Percentiles rank a stretch among this genome's conserved stretches.
phyloP scores from a whole-genome alignment of 1,139 yeast genomes.

The Ogataea hybrid region DNA sequence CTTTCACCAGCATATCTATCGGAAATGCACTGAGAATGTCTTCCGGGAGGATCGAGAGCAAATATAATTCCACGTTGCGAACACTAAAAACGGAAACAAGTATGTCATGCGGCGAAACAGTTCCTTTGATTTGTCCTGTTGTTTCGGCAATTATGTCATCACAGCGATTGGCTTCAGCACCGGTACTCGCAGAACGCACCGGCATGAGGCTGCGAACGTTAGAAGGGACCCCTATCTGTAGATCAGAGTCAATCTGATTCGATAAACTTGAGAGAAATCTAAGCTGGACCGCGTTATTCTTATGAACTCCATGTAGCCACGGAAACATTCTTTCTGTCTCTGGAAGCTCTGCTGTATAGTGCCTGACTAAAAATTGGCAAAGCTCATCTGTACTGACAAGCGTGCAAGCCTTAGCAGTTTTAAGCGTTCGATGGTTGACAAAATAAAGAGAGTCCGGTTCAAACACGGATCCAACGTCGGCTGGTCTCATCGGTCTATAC shows the following conservation, averaged over 20 bases:
- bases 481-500: conserved; percentile 5
- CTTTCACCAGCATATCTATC: conserved; percentile 37
- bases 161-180: conserved; percentile 27
- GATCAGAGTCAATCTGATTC: conserved; percentile 14
- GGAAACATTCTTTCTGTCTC: conserved; percentile 74
- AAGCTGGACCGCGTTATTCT: conserved; percentile 49
- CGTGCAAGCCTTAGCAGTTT: conserved; percentile 16
- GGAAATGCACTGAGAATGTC: conserved; percentile 20
- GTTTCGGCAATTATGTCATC: conserved; percentile 40
- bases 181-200: conserved; percentile 41
- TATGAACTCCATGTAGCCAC: conserved; percentile 80
- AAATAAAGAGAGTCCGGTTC: conserved; percentile 22
- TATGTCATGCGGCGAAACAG: conserved; percentile 59
- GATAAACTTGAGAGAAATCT: conserved; percentile 29
- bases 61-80: conserved; percentile 35
- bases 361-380: conserved; percentile 40
- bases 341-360: conserved; percentile 58
- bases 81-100: conserved; percentile 42
- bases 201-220: conserved; percentile 48
- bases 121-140: conserved; percentile 57
- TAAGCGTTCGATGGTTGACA: conserved; percentile 14
- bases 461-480: conserved; percentile 9
- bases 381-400: conserved; percentile 26
- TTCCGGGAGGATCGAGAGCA: conserved; percentile 18
- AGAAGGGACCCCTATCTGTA: conserved; percentile 14